A percentile compares a stretch with the other conserved stretches of the same genome.
Evolutionary conservation across 164 flowering plant genomes (phyloP).

Genomic region (Magnolia sinica): DNA sequence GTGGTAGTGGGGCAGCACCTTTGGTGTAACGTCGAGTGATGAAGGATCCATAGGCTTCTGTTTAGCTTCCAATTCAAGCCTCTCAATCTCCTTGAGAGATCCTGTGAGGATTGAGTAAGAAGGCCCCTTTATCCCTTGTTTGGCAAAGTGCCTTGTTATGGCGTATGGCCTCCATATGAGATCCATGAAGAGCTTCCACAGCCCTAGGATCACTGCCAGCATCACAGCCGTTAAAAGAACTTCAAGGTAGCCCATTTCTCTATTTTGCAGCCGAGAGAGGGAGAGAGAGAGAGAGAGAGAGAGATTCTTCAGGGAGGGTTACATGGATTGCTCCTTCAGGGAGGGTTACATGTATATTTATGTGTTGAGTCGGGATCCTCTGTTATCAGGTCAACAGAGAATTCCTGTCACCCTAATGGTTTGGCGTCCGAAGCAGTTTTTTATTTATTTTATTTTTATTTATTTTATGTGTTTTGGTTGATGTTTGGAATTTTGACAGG

Average conservation of each 20-base stretch:
- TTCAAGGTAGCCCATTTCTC: slow-evolving; percentile 15
- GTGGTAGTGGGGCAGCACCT: slow-evolving; percentile 5
- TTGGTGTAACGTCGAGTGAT: slow-evolving; percentile 7
- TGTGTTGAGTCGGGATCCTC: no score
- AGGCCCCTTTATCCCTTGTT: slow-evolving; percentile 22
- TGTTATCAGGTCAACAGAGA: no score
- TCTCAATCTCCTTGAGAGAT: slow-evolving; percentile 15
- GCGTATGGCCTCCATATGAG: slow-evolving; percentile 29
- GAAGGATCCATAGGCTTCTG: slow-evolving; percentile 8
- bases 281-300: neutral
- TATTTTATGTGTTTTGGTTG: neutral
- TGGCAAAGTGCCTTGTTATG: slow-evolving; percentile 17
- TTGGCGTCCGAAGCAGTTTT: no score
- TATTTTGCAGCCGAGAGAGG: neutral
- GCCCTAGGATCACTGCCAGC: neutral
- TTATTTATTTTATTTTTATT: no score
- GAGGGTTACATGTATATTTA: neutral
- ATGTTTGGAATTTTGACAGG: neutral
- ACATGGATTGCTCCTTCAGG: neutral
- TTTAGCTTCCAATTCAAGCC: slow-evolving; percentile 16
- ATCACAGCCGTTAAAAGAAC: neutral
- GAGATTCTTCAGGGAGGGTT: neutral
- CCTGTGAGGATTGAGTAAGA: slow-evolving; percentile 11
- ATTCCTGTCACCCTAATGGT: no score
- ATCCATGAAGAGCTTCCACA: slow-evolving; percentile 10